phyloP scores from a whole-genome alignment of 2,329 filamentous ascomycete genomes.

The Leptosphaerulina australis region DNA sequence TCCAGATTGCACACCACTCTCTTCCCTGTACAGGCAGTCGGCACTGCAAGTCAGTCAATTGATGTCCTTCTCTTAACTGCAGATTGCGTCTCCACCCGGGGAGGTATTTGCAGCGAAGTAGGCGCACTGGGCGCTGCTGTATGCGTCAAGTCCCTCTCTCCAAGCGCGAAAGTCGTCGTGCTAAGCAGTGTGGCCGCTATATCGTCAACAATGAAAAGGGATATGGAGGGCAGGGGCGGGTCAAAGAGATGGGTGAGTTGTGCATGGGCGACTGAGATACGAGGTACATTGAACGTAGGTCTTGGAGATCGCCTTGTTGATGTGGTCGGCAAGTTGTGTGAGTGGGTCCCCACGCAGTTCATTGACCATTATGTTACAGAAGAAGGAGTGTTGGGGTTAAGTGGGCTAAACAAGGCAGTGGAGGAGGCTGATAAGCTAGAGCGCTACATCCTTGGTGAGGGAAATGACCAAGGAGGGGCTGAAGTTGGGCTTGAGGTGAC shows the following conservation, averaged over 20 bases:
- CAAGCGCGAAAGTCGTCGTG: conserved; percentile 58
- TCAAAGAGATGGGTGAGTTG: too few relatives aligned
- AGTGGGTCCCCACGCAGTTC: conserved; percentile 38
- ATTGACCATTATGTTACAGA: conserved; percentile 44
- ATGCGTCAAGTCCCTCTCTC: conserved; percentile 58
- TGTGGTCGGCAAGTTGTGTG: conserved; percentile 26
- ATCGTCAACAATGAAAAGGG: conserved; percentile 27
- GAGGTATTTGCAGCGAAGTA: conserved; percentile 70
- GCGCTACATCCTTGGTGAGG: conserved; percentile 25
- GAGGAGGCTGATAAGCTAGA: conserved; percentile 27
- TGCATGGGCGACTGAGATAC: too few relatives aligned
- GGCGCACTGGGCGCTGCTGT: conserved; percentile 66
- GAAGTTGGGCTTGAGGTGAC: neutral
- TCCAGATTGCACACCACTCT: neutral
- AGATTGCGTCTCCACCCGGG: conserved; percentile 64
- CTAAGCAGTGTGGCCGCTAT: conserved; percentile 57
- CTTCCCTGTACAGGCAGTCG: conserved; percentile 66
- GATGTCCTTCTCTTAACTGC: conserved; percentile 68
- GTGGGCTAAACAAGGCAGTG: conserved; percentile 25
- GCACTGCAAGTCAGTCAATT: conserved; percentile 58
- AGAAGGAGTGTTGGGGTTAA: conserved; percentile 23
- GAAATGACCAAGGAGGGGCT: neutral
- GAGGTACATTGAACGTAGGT: neutral
- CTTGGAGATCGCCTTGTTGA: neutral
- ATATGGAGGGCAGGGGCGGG: too few relatives aligned